Evolutionary conservation across 2,329 filamentous ascomycete species (phyloP).

Genomic region (Samsoniella hepiali): DNA sequence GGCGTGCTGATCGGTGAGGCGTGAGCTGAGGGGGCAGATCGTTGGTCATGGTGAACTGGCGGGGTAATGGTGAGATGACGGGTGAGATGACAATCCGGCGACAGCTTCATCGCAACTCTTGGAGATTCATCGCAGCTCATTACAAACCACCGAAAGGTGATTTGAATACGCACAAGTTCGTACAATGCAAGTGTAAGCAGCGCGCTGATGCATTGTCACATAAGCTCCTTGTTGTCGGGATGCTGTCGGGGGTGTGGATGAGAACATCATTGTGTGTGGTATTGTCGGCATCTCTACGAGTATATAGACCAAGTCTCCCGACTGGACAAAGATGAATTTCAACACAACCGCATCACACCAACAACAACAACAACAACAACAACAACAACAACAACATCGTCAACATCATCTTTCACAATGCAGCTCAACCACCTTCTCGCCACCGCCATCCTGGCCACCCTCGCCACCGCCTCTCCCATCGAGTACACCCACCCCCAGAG

Average conservation of each 20-base stretch:
- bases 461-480: constrained; percentile 1
- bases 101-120: too few relatives aligned
- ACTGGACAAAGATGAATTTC: not conserved
- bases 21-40: too few relatives aligned
- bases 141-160: too few relatives aligned
- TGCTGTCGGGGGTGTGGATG: too few relatives aligned
- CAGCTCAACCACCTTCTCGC: not conserved
- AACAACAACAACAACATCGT: not conserved
- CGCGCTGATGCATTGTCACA: too few relatives aligned
- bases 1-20: too few relatives aligned
- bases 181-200: too few relatives aligned
- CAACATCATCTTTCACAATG: not conserved
- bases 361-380: not conserved
- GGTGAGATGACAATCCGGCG: constrained; percentile 6
- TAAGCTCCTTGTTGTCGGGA: too few relatives aligned
- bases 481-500: not conserved
- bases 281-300: too few relatives aligned
- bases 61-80: constrained; percentile 7
- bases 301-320: not conserved
- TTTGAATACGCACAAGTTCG: too few relatives aligned
- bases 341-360: not conserved
- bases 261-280: too few relatives aligned
- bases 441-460: constrained; percentile 8
- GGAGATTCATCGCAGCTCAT: too few relatives aligned
- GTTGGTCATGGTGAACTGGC: not conserved